Evolutionary conservation across 2,329 filamentous ascomycete genomes (phyloP).

Genomic region (Trichoderma asperellum): DNA sequence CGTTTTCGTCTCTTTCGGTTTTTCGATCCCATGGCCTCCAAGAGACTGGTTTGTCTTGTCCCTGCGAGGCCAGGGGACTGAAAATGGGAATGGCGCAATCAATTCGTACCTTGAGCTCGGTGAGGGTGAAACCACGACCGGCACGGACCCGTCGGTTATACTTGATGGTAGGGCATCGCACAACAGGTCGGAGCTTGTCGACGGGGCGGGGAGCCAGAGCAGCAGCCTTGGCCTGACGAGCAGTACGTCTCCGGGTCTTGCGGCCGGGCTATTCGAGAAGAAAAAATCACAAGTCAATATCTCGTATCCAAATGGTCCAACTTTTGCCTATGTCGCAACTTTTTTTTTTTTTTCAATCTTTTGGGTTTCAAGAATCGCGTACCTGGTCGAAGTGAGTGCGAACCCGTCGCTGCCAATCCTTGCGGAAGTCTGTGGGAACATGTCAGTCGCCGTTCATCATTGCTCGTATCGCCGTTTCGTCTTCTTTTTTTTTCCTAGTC

Average conservation of each 20-base stretch:
- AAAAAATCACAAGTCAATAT: constrained; percentile 43
- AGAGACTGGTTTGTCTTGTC: background rate
- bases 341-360: constrained; percentile 13
- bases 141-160: constrained; percentile 98
- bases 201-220: constrained; percentile 94
- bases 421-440: constrained; percentile 79
- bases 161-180: constrained; percentile 97
- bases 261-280: constrained; percentile 73
- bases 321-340: constrained; percentile 14
- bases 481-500: constrained; percentile 31
- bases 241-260: constrained; percentile 90
- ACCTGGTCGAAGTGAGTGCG: constrained; percentile 99
- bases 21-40: background rate
- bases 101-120: constrained; percentile 91
- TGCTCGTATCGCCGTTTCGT: constrained; percentile 35
- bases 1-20: background rate
- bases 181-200: constrained; percentile 94
- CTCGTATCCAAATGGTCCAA: constrained; percentile 32
- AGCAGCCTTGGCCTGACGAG: constrained; percentile 92
- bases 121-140: constrained; percentile 95
- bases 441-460: constrained; percentile 46
- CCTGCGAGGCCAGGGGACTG: background rate
- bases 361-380: constrained; percentile 46
- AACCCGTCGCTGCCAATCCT: constrained; percentile 99
- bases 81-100: background rate